Percentiles rank a stretch among this genome's conserved stretches.
phyloP scores from a whole-genome alignment of 2,329 filamentous ascomycete genomes.

The Paraphoma chrysanthemicola region DNA sequence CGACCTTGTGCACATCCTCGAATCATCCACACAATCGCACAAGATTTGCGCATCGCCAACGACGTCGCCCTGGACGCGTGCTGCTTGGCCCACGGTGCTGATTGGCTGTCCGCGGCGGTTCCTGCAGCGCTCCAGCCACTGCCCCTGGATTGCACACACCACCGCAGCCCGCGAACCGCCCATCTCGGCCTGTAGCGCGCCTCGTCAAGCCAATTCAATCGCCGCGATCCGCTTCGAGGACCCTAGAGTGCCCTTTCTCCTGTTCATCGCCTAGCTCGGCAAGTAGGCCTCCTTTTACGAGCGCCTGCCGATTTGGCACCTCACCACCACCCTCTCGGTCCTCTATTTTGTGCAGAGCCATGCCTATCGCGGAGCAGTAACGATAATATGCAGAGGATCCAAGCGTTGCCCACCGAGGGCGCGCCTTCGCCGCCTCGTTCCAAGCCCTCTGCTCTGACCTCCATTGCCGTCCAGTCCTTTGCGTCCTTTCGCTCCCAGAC shows the following conservation, averaged over 20 bases:
- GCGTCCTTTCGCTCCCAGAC: slow-evolving; percentile 52
- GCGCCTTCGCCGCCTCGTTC: slow-evolving; percentile 36
- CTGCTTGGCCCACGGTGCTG: slow-evolving; percentile 3
- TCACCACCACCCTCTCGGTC: slow-evolving; percentile 24
- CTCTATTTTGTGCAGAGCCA: slow-evolving; percentile 46
- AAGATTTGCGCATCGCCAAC: not conserved
- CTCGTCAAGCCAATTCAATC: slow-evolving; percentile 37
- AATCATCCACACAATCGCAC: slow-evolving; percentile 3
- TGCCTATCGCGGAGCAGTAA: slow-evolving; percentile 34
- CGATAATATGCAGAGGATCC: slow-evolving; percentile 41
- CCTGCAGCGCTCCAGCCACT: slow-evolving; percentile 27
- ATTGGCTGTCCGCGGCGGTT: slow-evolving; percentile 24
- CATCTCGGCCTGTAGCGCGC: slow-evolving; percentile 25
- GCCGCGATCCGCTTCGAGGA: slow-evolving; percentile 34
- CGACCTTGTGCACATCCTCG: not conserved
- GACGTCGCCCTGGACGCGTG: not conserved
- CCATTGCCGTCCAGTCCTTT: slow-evolving; percentile 52
- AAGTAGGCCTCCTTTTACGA: slow-evolving; percentile 39
- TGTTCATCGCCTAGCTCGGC: slow-evolving; percentile 27
- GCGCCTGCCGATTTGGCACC: slow-evolving; percentile 28
- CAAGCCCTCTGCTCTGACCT: slow-evolving; percentile 47
- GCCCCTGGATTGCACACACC: slow-evolving; percentile 32
- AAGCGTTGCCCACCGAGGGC: slow-evolving; percentile 29
- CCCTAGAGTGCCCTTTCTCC: slow-evolving; percentile 29
- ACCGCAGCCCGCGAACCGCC: slow-evolving; percentile 30